Percentiles rank a stretch among this genome's conserved stretches.
These are phyloP conservation scores for Thamnidium elegans DNA, from an alignment of 192 early-diverging fungal species.

Conservation along the genomic window DNA sequence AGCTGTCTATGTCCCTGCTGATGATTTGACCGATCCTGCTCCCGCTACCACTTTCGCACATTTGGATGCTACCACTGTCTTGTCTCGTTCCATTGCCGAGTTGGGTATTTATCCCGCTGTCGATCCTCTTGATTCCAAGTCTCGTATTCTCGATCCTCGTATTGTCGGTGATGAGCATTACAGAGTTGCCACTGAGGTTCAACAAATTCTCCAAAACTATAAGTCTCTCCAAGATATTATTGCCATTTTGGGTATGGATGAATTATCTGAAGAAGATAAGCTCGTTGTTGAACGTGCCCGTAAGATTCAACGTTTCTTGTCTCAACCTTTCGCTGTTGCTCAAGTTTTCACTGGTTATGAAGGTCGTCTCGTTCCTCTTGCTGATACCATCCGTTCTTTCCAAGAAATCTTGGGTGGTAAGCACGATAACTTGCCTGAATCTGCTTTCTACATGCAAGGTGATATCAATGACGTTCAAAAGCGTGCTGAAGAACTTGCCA, in stretches of 20 bases:
- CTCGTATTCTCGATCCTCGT: constrained; percentile 96
- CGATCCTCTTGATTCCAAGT: constrained; percentile 98
- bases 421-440: constrained; percentile 92
- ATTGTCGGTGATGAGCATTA: constrained; percentile 96
- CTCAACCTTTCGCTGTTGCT: constrained; percentile 95
- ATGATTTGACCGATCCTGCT: constrained; percentile 99
- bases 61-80: constrained; percentile 98
- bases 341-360: constrained; percentile 96
- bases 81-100: constrained; percentile 98
- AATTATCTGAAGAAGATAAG: constrained; percentile 88
- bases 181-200: constrained; percentile 86
- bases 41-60: constrained; percentile 99
- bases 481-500: constrained; percentile 69
- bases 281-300: constrained; percentile 96
- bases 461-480: constrained; percentile 91
- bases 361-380: constrained; percentile 83
- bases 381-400: constrained; percentile 97
- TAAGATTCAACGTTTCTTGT: constrained; percentile 99
- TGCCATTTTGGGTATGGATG: constrained; percentile 99
- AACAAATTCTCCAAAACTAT: constrained; percentile 97
- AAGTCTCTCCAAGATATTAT: constrained; percentile 99
- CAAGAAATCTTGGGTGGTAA: constrained; percentile 96
- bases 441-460: constrained; percentile 98
- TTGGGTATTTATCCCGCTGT: constrained; percentile 99
- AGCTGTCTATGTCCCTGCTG: constrained; percentile 98